Percentiles rank a stretch among this genome's conserved stretches.
phyloP scores from a whole-genome alignment of 2,329 filamentous ascomycete genomes.

The Ceratocystis colombiana region DNA sequence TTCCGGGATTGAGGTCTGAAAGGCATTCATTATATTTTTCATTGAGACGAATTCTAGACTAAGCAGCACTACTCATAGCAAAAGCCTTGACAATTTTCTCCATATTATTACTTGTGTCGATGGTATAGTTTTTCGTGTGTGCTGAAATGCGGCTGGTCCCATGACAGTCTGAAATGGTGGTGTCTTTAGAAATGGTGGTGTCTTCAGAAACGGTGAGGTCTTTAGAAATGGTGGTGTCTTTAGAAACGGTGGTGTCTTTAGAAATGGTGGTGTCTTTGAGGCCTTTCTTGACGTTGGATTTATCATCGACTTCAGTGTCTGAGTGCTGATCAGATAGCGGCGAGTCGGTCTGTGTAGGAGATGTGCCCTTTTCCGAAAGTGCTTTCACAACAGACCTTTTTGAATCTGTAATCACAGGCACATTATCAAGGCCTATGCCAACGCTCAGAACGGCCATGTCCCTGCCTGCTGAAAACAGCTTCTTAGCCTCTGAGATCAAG shows the following conservation, averaged over 20 bases:
- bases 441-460: constrained; percentile 28
- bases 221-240: not conserved
- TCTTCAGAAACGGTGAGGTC: too few species aligned
- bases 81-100: not conserved
- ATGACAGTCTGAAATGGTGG: constrained; percentile 29
- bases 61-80: too few species aligned
- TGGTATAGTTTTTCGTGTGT: constrained; percentile 25
- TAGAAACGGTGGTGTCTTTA: constrained; percentile 27
- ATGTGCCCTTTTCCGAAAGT: not conserved
- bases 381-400: not conserved
- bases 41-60: too few species aligned
- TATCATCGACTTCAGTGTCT: constrained; percentile 27
- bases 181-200: constrained; percentile 16
- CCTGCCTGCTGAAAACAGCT: constrained; percentile 27
- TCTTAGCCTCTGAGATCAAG: constrained; percentile 26
- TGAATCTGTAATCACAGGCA: constrained; percentile 26
- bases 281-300: constrained; percentile 30
- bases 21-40: too few species aligned
- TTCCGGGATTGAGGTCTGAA: too few species aligned
- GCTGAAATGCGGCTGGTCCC: constrained; percentile 28
- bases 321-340: not conserved
- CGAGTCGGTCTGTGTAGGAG: not conserved
- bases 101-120: too few species aligned
- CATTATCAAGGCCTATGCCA: constrained; percentile 29
- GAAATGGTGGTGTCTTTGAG: constrained; percentile 28